Evolutionary conservation across 164 flowering plant genomes (phyloP).

Genomic region (Santalum album): DNA sequence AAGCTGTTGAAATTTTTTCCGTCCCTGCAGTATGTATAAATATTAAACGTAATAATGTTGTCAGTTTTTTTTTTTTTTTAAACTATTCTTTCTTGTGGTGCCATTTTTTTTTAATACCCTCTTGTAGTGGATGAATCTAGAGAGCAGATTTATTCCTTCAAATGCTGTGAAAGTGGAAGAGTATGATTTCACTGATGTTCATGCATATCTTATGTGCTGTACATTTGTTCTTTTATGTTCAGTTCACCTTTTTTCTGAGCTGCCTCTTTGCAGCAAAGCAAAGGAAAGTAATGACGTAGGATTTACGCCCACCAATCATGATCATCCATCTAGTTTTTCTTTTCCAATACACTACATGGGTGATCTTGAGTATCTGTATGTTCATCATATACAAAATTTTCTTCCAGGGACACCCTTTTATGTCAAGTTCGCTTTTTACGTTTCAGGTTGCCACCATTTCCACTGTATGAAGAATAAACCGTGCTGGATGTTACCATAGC

Average conservation of each 20-base stretch:
- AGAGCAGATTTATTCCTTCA: not conserved
- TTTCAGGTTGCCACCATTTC: conserved; percentile 4
- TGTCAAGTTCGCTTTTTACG: too few species aligned
- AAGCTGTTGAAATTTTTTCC: too few species aligned
- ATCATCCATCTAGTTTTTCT: too few species aligned
- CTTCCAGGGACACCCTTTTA: not conserved
- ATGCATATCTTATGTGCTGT: not conserved
- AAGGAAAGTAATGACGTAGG: too few species aligned
- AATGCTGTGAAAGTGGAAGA: not conserved
- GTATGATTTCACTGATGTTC: not conserved
- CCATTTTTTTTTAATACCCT: not conserved
- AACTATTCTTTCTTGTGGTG: not conserved
- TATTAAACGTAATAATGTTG: not conserved
- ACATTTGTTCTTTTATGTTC: too few species aligned
- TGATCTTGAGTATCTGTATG: too few species aligned
- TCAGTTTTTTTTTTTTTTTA: not conserved
- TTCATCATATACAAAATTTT: not conserved
- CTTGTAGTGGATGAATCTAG: too few species aligned
- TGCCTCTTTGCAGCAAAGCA: too few species aligned
- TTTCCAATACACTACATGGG: too few species aligned
- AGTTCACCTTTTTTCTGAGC: too few species aligned
- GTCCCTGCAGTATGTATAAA: too few species aligned
- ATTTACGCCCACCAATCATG: too few species aligned
- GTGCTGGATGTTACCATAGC: conserved; percentile 11
- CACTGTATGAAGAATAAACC: conserved; percentile 1